Evolutionary conservation across 2,329 filamentous ascomycete genomes (phyloP).

Genomic region (Pseudocercospora crystallina): DNA sequence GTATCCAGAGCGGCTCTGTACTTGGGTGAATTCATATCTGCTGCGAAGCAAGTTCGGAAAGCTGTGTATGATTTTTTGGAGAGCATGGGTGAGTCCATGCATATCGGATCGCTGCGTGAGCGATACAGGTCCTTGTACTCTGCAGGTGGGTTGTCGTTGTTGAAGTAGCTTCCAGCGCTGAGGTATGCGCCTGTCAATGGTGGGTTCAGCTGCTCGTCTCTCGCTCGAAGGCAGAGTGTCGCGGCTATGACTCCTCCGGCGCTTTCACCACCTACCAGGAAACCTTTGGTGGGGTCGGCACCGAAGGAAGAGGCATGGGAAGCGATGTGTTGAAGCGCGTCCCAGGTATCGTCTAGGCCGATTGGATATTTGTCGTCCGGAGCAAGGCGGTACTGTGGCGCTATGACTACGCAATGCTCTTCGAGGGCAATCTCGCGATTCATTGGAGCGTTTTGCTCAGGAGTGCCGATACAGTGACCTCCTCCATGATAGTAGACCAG

Average conservation of each 20-base stretch:
- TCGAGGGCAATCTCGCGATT: conserved; percentile 10
- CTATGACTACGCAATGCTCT: conserved; percentile 14
- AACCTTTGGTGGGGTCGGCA: conserved; percentile 44
- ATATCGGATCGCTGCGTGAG: conserved; percentile 39
- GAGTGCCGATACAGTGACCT: conserved; percentile 15
- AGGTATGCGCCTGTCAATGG: conserved; percentile 48
- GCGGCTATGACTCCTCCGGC: conserved; percentile 51
- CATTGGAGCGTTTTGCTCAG: conserved; percentile 13
- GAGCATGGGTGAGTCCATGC: conserved; percentile 31
- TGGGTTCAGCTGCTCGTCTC: conserved; percentile 40
- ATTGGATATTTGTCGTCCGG: conserved; percentile 51
- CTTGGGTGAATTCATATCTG: conserved; percentile 10
- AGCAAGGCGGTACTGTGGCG: conserved; percentile 46
- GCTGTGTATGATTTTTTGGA: conserved; percentile 4
- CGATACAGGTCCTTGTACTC: conserved; percentile 39
- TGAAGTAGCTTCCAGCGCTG: conserved; percentile 35
- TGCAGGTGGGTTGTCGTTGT: conserved; percentile 29
- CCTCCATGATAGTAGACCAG: conserved; percentile 21
- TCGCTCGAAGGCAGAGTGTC: conserved; percentile 43
- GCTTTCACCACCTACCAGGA: conserved; percentile 50
- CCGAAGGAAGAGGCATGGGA: conserved; percentile 38
- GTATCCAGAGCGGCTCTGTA: conserved; percentile 13
- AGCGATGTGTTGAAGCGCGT: conserved; percentile 45
- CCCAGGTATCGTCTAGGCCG: conserved; percentile 48
- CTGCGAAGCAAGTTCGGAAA: conserved; percentile 11